These are phyloP conservation scores for Posidonia australis DNA, from an alignment of 106 monocot genomes.

Conservation along the genomic window DNA sequence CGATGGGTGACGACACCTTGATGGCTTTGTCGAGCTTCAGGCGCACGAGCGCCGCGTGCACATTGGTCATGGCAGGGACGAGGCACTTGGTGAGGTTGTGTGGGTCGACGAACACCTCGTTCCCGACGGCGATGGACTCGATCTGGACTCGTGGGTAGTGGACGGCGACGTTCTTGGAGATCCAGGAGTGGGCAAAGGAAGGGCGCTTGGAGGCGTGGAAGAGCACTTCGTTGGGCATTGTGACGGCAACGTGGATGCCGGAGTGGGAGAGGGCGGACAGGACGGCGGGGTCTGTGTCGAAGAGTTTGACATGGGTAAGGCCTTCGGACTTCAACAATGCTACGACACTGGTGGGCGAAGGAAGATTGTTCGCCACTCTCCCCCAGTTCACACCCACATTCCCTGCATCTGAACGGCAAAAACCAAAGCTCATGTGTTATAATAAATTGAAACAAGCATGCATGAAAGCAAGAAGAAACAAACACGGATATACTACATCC, in stretches of 20 bases:
- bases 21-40: constrained; percentile 35
- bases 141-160: constrained; percentile 54
- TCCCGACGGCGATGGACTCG: constrained; percentile 59
- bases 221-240: constrained; percentile 23
- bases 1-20: constrained; percentile 75
- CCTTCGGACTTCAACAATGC: constrained; percentile 6
- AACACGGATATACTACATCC: too few relatives aligned
- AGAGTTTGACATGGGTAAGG: constrained; percentile 15
- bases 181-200: constrained; percentile 15
- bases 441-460: too few relatives aligned
- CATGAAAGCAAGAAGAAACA: too few relatives aligned
- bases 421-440: too few relatives aligned
- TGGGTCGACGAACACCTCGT: constrained; percentile 64
- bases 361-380: constrained; percentile 19
- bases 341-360: constrained; percentile 4
- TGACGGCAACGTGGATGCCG: constrained; percentile 9
- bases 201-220: constrained; percentile 7
- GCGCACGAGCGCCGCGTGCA: constrained; percentile 37
- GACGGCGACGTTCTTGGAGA: constrained; percentile 15
- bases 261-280: constrained; percentile 14
- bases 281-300: constrained; percentile 22
- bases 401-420: constrained; percentile 5
- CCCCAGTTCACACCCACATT: constrained; percentile 25
- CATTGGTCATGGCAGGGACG: constrained; percentile 75
- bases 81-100: constrained; percentile 44